phyloP scores from a whole-genome alignment of 2,329 filamentous ascomycete genomes.

The Diaporthe nobilis region DNA sequence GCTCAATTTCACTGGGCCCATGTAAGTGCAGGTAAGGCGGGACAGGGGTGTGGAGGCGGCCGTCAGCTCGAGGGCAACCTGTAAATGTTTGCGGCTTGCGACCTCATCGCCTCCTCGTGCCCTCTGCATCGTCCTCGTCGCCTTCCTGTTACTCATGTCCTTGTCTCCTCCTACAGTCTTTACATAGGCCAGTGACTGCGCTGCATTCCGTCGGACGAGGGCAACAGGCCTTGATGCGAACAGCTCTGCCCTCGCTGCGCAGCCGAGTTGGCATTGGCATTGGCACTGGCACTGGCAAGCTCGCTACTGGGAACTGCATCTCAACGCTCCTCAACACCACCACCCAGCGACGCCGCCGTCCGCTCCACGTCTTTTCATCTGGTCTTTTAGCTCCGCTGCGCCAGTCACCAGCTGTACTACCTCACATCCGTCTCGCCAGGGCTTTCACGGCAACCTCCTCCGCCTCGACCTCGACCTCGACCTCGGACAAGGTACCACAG shows the following conservation, averaged over 20 bases:
- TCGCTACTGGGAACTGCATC: constrained; percentile 12
- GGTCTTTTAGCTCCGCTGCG: not conserved
- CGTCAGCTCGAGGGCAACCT: constrained; percentile 20
- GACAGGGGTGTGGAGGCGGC: not conserved
- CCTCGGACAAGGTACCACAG: not conserved
- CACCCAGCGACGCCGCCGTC: not conserved
- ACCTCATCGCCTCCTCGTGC: constrained; percentile 7
- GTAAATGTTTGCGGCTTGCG: constrained; percentile 37
- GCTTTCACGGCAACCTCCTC: constrained; percentile 24
- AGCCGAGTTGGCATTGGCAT: constrained; percentile 36
- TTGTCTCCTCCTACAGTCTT: not conserved
- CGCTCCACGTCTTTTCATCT: constrained; percentile 5
- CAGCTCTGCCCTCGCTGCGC: constrained; percentile 39
- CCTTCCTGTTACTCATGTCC: not conserved
- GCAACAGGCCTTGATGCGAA: constrained; percentile 42
- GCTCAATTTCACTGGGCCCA: constrained; percentile 27
- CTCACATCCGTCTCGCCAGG: constrained; percentile 19
- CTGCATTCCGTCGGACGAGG: constrained; percentile 29
- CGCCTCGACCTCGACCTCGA: not conserved
- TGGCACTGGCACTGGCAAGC: constrained; percentile 15
- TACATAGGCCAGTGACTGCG: constrained; percentile 11
- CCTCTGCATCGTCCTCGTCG: not conserved
- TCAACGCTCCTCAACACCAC: constrained; percentile 22
- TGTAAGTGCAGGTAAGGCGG: constrained; percentile 24
- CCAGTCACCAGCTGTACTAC: constrained; percentile 28